Percentiles rank a stretch among this genome's conserved stretches.
These are phyloP conservation scores for Elongisporangium anandrum DNA, from an alignment of 352 stramenopile genomes.

Conservation along the genomic window DNA sequence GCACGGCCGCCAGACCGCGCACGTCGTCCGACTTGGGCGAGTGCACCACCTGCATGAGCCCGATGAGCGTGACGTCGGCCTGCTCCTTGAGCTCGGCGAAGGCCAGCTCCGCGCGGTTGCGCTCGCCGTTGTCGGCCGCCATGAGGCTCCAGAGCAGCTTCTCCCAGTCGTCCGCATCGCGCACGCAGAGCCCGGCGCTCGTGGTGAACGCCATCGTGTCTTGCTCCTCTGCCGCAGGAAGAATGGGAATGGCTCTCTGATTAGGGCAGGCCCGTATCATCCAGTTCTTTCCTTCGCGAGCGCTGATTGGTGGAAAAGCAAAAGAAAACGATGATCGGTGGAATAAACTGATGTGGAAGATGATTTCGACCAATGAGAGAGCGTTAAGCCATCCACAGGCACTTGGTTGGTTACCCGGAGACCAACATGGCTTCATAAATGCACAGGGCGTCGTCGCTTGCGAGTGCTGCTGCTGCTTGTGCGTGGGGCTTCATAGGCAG, in stretches of 20 bases:
- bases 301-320: conserved; percentile 1
- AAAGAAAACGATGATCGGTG: not conserved
- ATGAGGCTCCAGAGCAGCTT: conserved; percentile 69
- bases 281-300: not conserved
- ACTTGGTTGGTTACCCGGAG: not conserved
- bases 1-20: conserved; percentile 63
- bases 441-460: conserved; percentile 1
- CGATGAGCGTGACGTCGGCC: conserved; percentile 50
- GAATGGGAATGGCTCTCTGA: not conserved
- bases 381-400: not conserved
- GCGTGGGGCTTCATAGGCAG: conserved; percentile 16
- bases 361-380: not conserved
- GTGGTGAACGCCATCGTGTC: conserved; percentile 15
- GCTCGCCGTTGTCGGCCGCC: conserved; percentile 62
- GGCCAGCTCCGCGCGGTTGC: conserved; percentile 56
- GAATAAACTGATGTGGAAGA: not conserved
- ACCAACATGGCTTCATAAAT: conserved; percentile 1
- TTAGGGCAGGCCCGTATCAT: conserved; percentile 3
- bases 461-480: conserved; percentile 7
- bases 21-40: conserved; percentile 58
- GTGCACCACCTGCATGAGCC: conserved; percentile 55
- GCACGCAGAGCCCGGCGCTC: conserved; percentile 1
- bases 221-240: not conserved
- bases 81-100: conserved; percentile 62
- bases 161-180: conserved; percentile 41